Evolutionary conservation across 75 land plant genomes (phyloP).

Genomic region (Ceratopteris richardii): DNA sequence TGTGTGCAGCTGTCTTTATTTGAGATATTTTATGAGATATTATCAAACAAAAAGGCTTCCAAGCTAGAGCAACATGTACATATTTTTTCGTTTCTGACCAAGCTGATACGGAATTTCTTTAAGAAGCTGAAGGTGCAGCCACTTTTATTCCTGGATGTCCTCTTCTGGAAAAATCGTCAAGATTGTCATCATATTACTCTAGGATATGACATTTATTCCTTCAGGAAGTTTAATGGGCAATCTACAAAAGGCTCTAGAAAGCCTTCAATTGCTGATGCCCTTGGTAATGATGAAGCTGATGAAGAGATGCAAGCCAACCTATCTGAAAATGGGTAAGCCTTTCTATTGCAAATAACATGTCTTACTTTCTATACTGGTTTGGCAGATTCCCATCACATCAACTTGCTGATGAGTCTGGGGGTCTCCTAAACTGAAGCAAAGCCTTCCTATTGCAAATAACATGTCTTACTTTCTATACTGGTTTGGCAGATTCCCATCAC

Average conservation of each 20-base stretch:
- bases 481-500: background rate
- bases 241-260: background rate
- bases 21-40: conserved; percentile 56
- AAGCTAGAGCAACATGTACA: conserved; percentile 50
- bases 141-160: conserved; percentile 76
- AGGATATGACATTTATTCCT: conserved; percentile 27
- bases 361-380: too few relatives aligned
- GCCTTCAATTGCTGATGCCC: conserved; percentile 61
- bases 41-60: conserved; percentile 49
- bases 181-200: conserved; percentile 67
- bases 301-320: background rate
- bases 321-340: background rate
- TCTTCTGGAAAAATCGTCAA: conserved; percentile 83
- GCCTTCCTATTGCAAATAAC: background rate
- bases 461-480: too few relatives aligned
- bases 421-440: background rate
- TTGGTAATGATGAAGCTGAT: conserved; percentile 79
- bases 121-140: conserved; percentile 68
- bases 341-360: background rate
- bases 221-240: conserved; percentile 7
- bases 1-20: conserved; percentile 75
- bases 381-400: background rate
- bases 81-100: conserved; percentile 59
- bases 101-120: conserved; percentile 56
- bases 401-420: background rate